phyloP scores from a whole-genome alignment of 148 eudicot genomes.

The Limonium bicolor region DNA sequence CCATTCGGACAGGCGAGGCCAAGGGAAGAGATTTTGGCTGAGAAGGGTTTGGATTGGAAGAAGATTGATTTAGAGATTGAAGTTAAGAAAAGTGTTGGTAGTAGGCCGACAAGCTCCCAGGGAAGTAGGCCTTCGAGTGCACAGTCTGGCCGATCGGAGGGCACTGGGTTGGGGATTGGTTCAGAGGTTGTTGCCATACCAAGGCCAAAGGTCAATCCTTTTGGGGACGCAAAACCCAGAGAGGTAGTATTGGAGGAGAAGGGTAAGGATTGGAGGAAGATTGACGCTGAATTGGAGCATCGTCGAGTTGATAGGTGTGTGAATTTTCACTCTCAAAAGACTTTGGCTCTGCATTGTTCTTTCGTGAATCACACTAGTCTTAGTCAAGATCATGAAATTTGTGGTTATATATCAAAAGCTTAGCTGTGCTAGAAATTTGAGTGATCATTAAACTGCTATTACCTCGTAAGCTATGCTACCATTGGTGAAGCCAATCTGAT shows the following conservation, averaged over 20 bases:
- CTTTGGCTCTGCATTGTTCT: neutral
- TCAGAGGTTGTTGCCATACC: constrained; percentile 17
- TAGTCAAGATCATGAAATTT: too few relatives aligned
- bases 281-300: constrained; percentile 78
- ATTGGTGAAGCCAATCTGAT: too few relatives aligned
- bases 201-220: constrained; percentile 80
- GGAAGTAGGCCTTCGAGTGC: constrained; percentile 59
- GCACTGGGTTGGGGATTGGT: constrained; percentile 17
- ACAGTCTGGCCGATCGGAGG: constrained; percentile 30
- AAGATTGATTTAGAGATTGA: constrained; percentile 61
- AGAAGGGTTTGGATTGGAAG: constrained; percentile 85
- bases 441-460: too few relatives aligned
- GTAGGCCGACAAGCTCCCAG: constrained; percentile 66
- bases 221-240: constrained; percentile 97
- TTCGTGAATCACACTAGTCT: too few relatives aligned
- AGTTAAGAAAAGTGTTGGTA: constrained; percentile 37
- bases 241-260: constrained; percentile 78
- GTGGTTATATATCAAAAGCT: too few relatives aligned
- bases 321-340: neutral
- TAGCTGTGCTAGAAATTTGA: too few relatives aligned
- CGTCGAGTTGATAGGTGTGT: constrained; percentile 59
- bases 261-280: constrained; percentile 94
- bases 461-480: too few relatives aligned
- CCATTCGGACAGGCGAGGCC: constrained; percentile 96
- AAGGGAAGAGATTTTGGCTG: constrained; percentile 74